Conservation (phyloP, 805 yeast species). For the Saccharomycopsis malanga region DNA sequence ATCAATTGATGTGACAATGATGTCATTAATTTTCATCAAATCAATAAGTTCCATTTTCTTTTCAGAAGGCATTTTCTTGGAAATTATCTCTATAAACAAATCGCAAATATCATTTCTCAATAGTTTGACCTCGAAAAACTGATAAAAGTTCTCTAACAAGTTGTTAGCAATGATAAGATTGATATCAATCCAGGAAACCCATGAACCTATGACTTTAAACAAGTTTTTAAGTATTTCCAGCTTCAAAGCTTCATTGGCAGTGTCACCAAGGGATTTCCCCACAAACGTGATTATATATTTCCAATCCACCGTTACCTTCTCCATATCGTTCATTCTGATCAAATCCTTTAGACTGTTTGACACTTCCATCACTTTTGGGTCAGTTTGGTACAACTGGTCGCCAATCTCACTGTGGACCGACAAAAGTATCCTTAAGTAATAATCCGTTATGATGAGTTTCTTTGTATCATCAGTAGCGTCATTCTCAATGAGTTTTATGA, state of each 20-base stretch:
- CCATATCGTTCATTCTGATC: constrained; percentile 73
- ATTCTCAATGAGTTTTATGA: constrained; percentile 33
- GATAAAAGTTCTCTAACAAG: constrained; percentile 51
- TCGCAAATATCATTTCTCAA: constrained; percentile 53
- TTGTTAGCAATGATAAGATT: constrained; percentile 58
- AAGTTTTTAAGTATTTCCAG: constrained; percentile 49
- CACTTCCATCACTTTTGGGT: constrained; percentile 49
- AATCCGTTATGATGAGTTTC: constrained; percentile 42
- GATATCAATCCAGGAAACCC: constrained; percentile 90
- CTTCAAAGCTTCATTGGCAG: constrained; percentile 28
- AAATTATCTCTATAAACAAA: constrained; percentile 46
- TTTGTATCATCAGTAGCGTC: constrained; percentile 27
- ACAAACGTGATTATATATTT: constrained; percentile 50
- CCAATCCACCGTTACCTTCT: constrained; percentile 60
- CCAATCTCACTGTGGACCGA: constrained; percentile 89
- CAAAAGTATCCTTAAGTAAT: constrained; percentile 64
- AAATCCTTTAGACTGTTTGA: constrained; percentile 73
- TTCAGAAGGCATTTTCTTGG: constrained; percentile 50
- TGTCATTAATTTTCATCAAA: constrained; percentile 44
- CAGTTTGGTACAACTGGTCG: constrained; percentile 75
- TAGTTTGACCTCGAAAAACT: constrained; percentile 42
- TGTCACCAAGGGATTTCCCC: constrained; percentile 56
- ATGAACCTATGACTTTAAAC: constrained; percentile 68
- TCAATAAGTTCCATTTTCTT: constrained; percentile 62
- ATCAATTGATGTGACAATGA: constrained; percentile 28